Evolutionary conservation across 345 rosid species (phyloP).

Genomic region (Physaria fendleri): DNA sequence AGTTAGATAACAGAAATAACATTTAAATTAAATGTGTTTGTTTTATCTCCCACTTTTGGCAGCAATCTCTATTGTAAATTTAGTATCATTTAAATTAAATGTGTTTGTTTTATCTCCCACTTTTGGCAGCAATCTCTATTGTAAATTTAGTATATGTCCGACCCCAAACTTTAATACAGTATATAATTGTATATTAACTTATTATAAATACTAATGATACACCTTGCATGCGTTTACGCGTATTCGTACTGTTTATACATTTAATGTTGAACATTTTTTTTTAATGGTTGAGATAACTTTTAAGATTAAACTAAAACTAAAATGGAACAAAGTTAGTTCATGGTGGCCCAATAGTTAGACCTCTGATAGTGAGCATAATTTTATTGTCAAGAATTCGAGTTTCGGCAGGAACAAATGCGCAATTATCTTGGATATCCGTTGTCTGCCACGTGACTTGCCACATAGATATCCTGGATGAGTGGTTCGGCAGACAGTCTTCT

Average conservation of each 20-base stretch:
- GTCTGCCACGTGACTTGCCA: no score
- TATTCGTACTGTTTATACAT: conserved; percentile 10
- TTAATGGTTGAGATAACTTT: background rate
- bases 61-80: conserved; percentile 19
- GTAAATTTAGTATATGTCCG: background rate
- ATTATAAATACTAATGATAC: conserved; percentile 6
- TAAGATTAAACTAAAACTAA: background rate
- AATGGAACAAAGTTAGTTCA: no score
- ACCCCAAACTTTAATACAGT: background rate
- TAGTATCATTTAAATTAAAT: background rate
- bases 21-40: background rate
- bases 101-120: background rate
- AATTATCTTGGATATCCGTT: no score
- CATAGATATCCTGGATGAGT: no score
- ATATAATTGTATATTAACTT: background rate
- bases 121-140: conserved; percentile 29
- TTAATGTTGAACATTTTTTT: background rate
- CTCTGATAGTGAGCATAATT: no score
- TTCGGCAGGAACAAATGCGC: no score
- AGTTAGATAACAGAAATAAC: conserved; percentile 7
- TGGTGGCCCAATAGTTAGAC: no score
- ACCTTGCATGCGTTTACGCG: conserved; percentile 27
- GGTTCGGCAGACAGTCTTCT: no score
- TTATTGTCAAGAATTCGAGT: no score
- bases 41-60: conserved; percentile 5